Percentiles rank a stretch among this genome's conserved stretches.
Evolutionary conservation across 768 basidiomycete genomes (phyloP).

Genomic region (Tylopilus rubrobrunneus): DNA sequence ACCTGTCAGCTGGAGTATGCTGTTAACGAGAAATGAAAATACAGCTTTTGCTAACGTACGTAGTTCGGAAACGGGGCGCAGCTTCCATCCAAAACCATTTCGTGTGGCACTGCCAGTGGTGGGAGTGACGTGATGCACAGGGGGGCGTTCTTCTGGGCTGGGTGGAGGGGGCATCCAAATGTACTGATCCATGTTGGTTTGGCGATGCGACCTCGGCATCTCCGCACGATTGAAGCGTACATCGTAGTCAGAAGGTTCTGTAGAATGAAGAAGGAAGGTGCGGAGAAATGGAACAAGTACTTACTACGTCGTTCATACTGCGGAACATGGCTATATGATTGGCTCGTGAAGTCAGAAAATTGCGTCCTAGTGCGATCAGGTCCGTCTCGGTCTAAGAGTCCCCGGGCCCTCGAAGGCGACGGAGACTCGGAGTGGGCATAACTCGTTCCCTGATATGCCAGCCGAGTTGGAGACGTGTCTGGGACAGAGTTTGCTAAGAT

Average conservation of each 20-base stretch:
- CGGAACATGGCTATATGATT: background rate
- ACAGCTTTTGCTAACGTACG: slow-evolving; percentile 39
- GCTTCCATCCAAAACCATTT: slow-evolving; percentile 42
- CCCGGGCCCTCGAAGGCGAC: background rate
- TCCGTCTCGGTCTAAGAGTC: background rate
- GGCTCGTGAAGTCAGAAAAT: background rate
- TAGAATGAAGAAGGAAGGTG: background rate
- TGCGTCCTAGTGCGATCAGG: background rate
- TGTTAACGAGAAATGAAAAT: slow-evolving; percentile 1
- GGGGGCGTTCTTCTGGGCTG: background rate
- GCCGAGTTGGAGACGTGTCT: slow-evolving; percentile 35
- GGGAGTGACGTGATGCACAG: background rate
- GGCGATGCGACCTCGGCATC: background rate
- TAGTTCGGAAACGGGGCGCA: slow-evolving; percentile 71
- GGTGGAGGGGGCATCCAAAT: background rate
- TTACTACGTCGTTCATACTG: background rate
- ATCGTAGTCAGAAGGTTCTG: slow-evolving; percentile 6
- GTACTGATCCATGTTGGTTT: background rate
- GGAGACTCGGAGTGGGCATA: background rate
- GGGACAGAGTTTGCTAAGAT: slow-evolving; percentile 23
- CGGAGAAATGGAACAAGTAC: background rate
- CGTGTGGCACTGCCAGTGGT: slow-evolving; percentile 23
- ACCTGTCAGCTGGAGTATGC: slow-evolving; percentile 63
- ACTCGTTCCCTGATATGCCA: slow-evolving; percentile 19
- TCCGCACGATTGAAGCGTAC: background rate